These are phyloP conservation scores for Coemansia sp. DNA, from an alignment of 192 early-diverging fungal genomes.

Conservation along the genomic window DNA sequence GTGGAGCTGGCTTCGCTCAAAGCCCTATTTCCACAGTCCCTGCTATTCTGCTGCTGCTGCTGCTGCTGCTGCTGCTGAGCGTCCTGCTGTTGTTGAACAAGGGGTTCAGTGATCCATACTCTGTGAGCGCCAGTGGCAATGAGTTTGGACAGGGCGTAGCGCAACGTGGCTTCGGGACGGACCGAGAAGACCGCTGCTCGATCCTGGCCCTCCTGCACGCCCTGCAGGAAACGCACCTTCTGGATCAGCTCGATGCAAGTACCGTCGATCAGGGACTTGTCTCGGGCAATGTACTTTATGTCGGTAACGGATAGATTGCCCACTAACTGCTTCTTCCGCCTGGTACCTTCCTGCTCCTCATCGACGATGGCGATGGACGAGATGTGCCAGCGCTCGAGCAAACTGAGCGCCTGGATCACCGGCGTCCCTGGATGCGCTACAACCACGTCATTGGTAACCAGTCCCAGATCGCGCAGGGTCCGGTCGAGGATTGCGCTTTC, in stretches of 20 bases:
- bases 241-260: constrained; percentile 67
- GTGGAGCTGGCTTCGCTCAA: too few relatives aligned
- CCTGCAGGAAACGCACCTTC: constrained; percentile 61
- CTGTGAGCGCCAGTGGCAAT: constrained; percentile 80
- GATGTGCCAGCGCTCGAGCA: constrained; percentile 54
- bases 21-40: too few relatives aligned
- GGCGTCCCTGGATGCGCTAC: constrained; percentile 54
- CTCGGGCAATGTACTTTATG: constrained; percentile 49
- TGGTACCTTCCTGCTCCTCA: not conserved
- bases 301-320: constrained; percentile 43
- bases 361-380: constrained; percentile 53
- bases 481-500: constrained; percentile 26
- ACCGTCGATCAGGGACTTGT: constrained; percentile 52
- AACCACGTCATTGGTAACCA: constrained; percentile 60
- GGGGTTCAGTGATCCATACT: constrained; percentile 65
- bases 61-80: not conserved
- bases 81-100: not conserved
- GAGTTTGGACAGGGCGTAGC: constrained; percentile 72
- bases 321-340: constrained; percentile 8
- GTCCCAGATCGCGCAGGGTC: constrained; percentile 55
- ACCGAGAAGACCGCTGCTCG: constrained; percentile 73
- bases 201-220: constrained; percentile 66
- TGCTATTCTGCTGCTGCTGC: too few relatives aligned
- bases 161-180: constrained; percentile 65
- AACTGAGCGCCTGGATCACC: constrained; percentile 66